Base-by-base conservation (phyloP, 257 asterid genomes). In the Capsicum baccatum region DNA sequence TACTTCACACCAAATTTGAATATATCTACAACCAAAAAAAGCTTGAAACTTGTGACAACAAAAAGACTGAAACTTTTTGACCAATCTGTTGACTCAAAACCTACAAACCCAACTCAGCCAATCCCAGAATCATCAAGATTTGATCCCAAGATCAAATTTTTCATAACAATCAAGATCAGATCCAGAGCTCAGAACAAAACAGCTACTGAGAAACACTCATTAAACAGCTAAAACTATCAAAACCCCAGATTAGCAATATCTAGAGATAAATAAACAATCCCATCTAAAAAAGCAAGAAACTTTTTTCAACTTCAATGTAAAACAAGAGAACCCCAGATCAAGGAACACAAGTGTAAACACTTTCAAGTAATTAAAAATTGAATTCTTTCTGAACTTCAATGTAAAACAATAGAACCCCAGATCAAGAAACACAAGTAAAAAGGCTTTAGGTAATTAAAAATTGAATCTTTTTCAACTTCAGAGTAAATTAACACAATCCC, bases 111-210 rank as follows among this genome's bases (percentile, higher is more conserved):
- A 84, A 80, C 85, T 95, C 90, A 93, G 87, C 94, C 94, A 70
- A 92, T 89, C 88, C 96, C 95, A 83, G 95, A 94, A 90, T 92
- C 95, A 81, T 89, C 89, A 85, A 92, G 89, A 88, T 63, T 88
- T 52, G 87, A 76, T 79, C 83, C 91, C 91, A 91, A 90, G 87
- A 84, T 85, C 79, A 85, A 89, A 6, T 79, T 86, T 90, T 90
- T 88, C 90, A 88, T 88, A 89, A 91, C 86, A 87, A 62, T 50
- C 47, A 86, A 84, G 86, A 84, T 89, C 87, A 92, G 94, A 92
- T 90, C 96, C 93, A 92, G 88, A 90, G 84, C 79, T 86, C 52
- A 83, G 47, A 87, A 59, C 78, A 82, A 83, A 58, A 83, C 48
- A 39, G 69, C 87, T 59, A 71, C 50, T 48, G 56, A 55, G 50